phyloP scores from a whole-genome alignment of 352 stramenopile genomes.

The Peronosclerospora sorghi region DNA sequence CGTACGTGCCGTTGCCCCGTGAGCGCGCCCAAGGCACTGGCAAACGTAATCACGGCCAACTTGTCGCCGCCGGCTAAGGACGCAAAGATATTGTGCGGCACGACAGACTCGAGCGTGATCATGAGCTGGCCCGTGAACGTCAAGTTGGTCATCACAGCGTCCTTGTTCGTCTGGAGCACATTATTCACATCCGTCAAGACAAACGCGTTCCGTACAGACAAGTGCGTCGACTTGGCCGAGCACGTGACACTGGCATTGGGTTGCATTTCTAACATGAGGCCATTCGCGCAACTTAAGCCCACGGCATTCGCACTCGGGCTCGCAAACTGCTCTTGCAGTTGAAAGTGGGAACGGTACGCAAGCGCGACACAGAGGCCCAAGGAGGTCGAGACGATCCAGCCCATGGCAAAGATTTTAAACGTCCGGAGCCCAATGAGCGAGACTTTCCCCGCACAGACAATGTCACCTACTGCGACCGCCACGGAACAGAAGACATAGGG shows the following conservation, averaged over 20 bases:
- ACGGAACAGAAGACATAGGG: constrained; percentile 78
- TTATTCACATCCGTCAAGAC: constrained; percentile 38
- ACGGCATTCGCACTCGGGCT: constrained; percentile 25
- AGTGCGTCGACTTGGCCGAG: constrained; percentile 9
- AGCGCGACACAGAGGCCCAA: constrained; percentile 49
- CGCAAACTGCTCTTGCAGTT: constrained; percentile 10
- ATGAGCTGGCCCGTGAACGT: constrained; percentile 52
- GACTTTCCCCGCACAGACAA: constrained; percentile 65
- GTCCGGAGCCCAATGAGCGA: constrained; percentile 59
- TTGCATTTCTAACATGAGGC: constrained; percentile 20
- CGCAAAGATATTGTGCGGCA: constrained; percentile 54
- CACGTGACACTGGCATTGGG: constrained; percentile 24
- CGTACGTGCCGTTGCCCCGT: constrained; percentile 47
- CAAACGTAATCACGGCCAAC: constrained; percentile 57
- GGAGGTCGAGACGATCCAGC: constrained; percentile 36
- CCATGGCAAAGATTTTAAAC: constrained; percentile 41
- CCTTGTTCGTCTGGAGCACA: constrained; percentile 33
- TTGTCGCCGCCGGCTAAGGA: constrained; percentile 39
- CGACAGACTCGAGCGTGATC: constrained; percentile 39
- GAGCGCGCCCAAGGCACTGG: constrained; percentile 51
- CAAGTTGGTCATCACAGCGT: constrained; percentile 28
- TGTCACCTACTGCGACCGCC: constrained; percentile 60
- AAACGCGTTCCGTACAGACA: constrained; percentile 24
- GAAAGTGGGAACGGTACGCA: constrained; percentile 47
- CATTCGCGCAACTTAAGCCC: constrained; percentile 40